Percentiles rank a stretch among this genome's conserved stretches.
Evolutionary conservation across 2,329 filamentous ascomycete genomes (phyloP).

Genomic region (Pestalotiopsis sp.): DNA sequence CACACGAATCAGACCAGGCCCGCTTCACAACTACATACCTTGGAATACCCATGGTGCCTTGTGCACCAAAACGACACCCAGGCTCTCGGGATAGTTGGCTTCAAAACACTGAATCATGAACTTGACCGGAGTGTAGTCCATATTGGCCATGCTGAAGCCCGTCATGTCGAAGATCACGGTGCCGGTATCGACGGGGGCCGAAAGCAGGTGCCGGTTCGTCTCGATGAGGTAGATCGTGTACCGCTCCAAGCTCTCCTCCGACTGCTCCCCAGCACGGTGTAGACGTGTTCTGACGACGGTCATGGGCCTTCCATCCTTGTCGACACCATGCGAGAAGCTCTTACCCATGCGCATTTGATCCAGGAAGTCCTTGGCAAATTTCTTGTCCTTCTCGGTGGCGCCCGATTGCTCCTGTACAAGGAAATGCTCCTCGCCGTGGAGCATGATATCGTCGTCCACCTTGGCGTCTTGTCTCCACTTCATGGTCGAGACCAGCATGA

Average conservation of each 20-base stretch:
- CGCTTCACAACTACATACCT: conserved; percentile 53
- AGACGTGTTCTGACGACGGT: conserved; percentile 83
- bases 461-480: conserved; percentile 88
- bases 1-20: neutral
- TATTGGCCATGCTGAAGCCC: conserved; percentile 89
- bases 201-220: conserved; percentile 82
- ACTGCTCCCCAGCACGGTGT: conserved; percentile 82
- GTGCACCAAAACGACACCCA: conserved; percentile 89
- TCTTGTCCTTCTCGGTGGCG: conserved; percentile 66
- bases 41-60: conserved; percentile 98
- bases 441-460: conserved; percentile 87
- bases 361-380: conserved; percentile 75
- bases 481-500: conserved; percentile 95
- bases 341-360: conserved; percentile 87
- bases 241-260: conserved; percentile 77
- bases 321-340: conserved; percentile 85
- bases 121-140: conserved; percentile 97
- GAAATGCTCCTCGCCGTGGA: conserved; percentile 68
- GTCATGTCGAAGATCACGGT: conserved; percentile 97
- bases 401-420: conserved; percentile 13
- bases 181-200: conserved; percentile 84
- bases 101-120: conserved; percentile 99
- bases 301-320: conserved; percentile 83
- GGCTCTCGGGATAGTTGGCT: conserved; percentile 93
- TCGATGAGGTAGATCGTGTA: conserved; percentile 96